Percentiles rank a stretch among this genome's conserved stretches.
Evolutionary conservation across 2,329 filamentous ascomycete genomes (phyloP).

Genomic region (Ceratocystis eucalypticola): DNA sequence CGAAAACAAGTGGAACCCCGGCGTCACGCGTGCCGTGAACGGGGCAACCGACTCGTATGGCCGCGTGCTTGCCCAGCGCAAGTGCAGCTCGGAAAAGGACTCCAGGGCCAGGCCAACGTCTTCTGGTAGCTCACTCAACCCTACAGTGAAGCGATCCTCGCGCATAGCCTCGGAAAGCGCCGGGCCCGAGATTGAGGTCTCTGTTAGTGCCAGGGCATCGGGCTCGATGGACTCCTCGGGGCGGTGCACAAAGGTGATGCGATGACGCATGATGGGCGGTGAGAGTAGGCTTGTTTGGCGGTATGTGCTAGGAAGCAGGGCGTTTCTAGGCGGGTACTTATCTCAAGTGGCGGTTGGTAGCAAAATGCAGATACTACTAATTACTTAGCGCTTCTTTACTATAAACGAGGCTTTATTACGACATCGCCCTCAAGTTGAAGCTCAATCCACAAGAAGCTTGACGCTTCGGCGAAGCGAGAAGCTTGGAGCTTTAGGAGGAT

Average conservation of each 20-base stretch:
- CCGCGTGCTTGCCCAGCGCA: constrained; percentile 58
- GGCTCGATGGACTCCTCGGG: constrained; percentile 53
- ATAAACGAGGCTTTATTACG: neutral
- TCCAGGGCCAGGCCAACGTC: constrained; percentile 51
- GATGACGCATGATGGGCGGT: constrained; percentile 49
- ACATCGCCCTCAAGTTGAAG: neutral
- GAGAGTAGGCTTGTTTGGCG: neutral
- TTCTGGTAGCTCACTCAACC: constrained; percentile 56
- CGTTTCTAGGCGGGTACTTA: neutral
- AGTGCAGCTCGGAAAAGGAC: constrained; percentile 56
- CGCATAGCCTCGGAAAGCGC: constrained; percentile 48
- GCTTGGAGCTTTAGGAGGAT: neutral
- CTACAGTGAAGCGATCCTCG: constrained; percentile 66
- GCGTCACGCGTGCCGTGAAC: constrained; percentile 58
- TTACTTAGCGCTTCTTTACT: neutral
- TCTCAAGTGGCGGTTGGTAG: no score
- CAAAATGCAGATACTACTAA: no score
- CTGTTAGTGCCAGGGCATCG: constrained; percentile 43
- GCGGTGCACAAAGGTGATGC: constrained; percentile 65
- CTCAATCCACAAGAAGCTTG: neutral
- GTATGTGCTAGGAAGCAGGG: neutral
- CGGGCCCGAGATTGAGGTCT: constrained; percentile 41
- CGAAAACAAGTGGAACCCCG: constrained; percentile 71
- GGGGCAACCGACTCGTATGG: constrained; percentile 50
- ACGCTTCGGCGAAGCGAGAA: neutral